These are phyloP conservation scores for Neofusicoccum umdonicola DNA, from an alignment of 2,329 filamentous ascomycete genomes.

Conservation along the genomic window DNA sequence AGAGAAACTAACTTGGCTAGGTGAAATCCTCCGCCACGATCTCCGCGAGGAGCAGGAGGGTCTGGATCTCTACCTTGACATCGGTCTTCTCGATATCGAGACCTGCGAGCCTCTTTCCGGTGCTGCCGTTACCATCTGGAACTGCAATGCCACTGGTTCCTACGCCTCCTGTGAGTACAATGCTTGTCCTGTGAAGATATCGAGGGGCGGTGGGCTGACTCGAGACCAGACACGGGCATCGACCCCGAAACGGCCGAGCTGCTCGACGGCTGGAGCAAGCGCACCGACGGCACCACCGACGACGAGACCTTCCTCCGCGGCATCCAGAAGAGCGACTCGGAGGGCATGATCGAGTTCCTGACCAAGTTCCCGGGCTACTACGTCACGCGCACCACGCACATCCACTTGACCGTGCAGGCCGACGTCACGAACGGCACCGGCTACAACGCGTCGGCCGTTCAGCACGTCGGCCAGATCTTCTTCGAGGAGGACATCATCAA, in stretches of 20 bases:
- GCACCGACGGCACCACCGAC: conserved; percentile 31
- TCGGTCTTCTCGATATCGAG: conserved; percentile 54
- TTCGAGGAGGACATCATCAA: conserved; percentile 59
- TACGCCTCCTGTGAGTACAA: conserved; percentile 37
- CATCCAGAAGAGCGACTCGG: conserved; percentile 44
- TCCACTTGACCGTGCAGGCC: conserved; percentile 35
- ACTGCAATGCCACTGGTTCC: conserved; percentile 39
- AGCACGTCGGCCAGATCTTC: conserved; percentile 63
- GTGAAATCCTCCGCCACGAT: conserved; percentile 51
- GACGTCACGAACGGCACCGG: conserved; percentile 46
- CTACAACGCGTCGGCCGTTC: conserved; percentile 44
- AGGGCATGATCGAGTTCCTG: conserved; percentile 51
- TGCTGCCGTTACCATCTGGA: conserved; percentile 43
- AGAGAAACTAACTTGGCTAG: conserved; percentile 21
- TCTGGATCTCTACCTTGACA: conserved; percentile 49
- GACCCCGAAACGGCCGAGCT: conserved; percentile 23
- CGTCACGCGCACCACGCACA: conserved; percentile 44
- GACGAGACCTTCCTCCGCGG: conserved; percentile 47
- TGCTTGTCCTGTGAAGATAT: too few relatives aligned
- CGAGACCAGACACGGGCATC: conserved; percentile 28
- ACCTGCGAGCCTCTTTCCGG: conserved; percentile 53
- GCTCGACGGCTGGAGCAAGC: not conserved
- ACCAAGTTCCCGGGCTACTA: conserved; percentile 49
- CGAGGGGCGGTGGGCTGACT: too few relatives aligned
- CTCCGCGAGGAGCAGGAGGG: conserved; percentile 49